Percentiles rank a stretch among this genome's conserved stretches.
Conservation (phyloP, 495 filamentous ascomycete genomes). For the Amniculicola lignicola region DNA sequence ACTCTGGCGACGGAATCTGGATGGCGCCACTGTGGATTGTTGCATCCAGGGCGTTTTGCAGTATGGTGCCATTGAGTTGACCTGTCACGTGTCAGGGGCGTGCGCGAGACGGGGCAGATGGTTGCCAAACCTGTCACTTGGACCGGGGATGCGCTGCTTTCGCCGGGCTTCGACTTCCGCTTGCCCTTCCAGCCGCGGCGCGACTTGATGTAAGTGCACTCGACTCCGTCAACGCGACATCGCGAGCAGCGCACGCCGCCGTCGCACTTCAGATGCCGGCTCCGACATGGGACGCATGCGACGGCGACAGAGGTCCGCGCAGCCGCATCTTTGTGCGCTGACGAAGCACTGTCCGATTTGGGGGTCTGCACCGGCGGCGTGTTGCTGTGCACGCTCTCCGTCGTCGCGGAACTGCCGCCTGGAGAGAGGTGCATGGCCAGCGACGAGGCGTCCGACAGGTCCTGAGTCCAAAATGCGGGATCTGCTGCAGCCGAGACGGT, state of each 20-base stretch:
- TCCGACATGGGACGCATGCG: slow-evolving; percentile 57
- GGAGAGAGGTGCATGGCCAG: slow-evolving; percentile 21
- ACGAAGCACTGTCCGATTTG: not conserved
- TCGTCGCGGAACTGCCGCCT: slow-evolving; percentile 14
- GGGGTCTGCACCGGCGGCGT: slow-evolving; percentile 27
- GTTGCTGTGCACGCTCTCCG: slow-evolving; percentile 1
- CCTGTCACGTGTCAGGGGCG: slow-evolving; percentile 6
- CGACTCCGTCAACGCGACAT: slow-evolving; percentile 32
- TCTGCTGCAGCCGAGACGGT: slow-evolving; percentile 18
- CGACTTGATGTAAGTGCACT: slow-evolving; percentile 36
- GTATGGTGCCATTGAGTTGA: slow-evolving; percentile 15
- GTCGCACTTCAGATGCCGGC: slow-evolving; percentile 51
- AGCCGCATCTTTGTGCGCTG: not conserved
- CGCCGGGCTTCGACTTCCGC: slow-evolving; percentile 25
- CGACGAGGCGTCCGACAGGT: slow-evolving; percentile 18
- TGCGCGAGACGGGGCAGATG: no score
- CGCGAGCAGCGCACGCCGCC: slow-evolving; percentile 35
- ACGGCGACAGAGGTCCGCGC: slow-evolving; percentile 30
- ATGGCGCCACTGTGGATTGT: not conserved
- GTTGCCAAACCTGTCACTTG: slow-evolving; percentile 12
- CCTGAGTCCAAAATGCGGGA: slow-evolving; percentile 25
- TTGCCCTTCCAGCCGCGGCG: slow-evolving; percentile 36
- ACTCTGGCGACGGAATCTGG: slow-evolving; percentile 23
- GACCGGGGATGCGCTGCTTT: slow-evolving; percentile 2
- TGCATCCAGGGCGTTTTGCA: slow-evolving; percentile 1